Evolutionary conservation across 1,284 basidiomycete genomes (phyloP).

Genomic region (Trichosporon asahii): DNA sequence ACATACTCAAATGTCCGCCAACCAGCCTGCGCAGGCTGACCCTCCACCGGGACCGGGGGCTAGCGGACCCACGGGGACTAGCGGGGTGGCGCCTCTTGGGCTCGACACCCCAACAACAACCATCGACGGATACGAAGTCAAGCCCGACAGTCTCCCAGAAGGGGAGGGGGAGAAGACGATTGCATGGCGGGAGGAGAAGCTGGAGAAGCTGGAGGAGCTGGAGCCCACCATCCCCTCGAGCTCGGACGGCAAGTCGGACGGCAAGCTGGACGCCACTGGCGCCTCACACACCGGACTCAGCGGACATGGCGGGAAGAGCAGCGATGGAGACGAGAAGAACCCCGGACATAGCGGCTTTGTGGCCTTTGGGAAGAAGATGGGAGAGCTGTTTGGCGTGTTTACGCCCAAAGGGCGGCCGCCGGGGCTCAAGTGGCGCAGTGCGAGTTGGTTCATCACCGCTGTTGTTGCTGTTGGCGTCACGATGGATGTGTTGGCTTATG

Average conservation of each 20-base stretch:
- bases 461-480: conserved; percentile 38
- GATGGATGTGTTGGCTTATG: conserved; percentile 43
- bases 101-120: background rate
- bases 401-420: background rate
- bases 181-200: background rate
- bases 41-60: background rate
- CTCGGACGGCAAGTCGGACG: background rate
- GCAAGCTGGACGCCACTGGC: background rate
- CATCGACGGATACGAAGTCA: background rate
- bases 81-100: background rate
- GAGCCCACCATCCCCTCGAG: background rate
- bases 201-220: background rate
- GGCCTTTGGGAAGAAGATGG: background rate
- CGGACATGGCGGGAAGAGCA: background rate
- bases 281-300: background rate
- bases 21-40: background rate
- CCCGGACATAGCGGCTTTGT: background rate
- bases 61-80: background rate
- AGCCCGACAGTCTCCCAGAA: background rate
- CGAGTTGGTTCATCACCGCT: conserved; percentile 38
- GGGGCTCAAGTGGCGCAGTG: conserved; percentile 34
- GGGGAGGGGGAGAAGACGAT: background rate
- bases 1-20: background rate
- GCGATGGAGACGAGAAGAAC: background rate
- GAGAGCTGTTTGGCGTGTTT: background rate